Percentiles rank a stretch among this genome's conserved stretches.
Conservation (phyloP, 2,329 filamentous ascomycete species). For the Sclerotinia trifoliorum region DNA sequence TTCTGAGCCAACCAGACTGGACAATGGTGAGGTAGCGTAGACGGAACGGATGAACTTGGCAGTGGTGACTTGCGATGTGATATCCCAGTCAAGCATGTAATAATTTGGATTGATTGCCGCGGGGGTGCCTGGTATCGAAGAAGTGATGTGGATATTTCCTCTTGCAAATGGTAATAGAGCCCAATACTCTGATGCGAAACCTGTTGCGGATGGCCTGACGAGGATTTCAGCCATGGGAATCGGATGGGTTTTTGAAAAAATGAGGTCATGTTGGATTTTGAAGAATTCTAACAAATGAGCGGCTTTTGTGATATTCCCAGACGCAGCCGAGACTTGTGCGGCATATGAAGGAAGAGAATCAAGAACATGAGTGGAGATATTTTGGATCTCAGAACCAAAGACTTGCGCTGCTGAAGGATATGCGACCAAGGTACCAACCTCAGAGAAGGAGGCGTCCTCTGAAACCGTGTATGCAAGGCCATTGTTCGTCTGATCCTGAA, state of each 20-base stretch:
- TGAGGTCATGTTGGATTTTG: slow-evolving; percentile 21
- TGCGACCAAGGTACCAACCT: not conserved
- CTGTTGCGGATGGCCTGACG: slow-evolving; percentile 44
- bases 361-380: slow-evolving; percentile 3
- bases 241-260: slow-evolving; percentile 39
- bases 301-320: slow-evolving; percentile 43
- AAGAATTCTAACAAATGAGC: slow-evolving; percentile 12
- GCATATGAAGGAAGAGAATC: slow-evolving; percentile 24
- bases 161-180: slow-evolving; percentile 52
- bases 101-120: slow-evolving; percentile 53
- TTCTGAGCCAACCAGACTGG: slow-evolving; percentile 8
- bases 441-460: slow-evolving; percentile 32
- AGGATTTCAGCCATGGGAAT: slow-evolving; percentile 53
- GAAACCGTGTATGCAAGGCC: slow-evolving; percentile 1
- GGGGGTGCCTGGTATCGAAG: slow-evolving; percentile 40
- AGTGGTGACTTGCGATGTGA: not conserved
- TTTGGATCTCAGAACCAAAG: slow-evolving; percentile 12
- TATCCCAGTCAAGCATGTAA: slow-evolving; percentile 24
- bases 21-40: not conserved
- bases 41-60: slow-evolving; percentile 10
- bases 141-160: slow-evolving; percentile 54
- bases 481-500: slow-evolving; percentile 33
- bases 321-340: slow-evolving; percentile 36
- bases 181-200: slow-evolving; percentile 24
- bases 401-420: slow-evolving; percentile 10